Conservation (phyloP, 2,329 filamentous ascomycete genomes). For the Trichoderma pleuroti region DNA sequence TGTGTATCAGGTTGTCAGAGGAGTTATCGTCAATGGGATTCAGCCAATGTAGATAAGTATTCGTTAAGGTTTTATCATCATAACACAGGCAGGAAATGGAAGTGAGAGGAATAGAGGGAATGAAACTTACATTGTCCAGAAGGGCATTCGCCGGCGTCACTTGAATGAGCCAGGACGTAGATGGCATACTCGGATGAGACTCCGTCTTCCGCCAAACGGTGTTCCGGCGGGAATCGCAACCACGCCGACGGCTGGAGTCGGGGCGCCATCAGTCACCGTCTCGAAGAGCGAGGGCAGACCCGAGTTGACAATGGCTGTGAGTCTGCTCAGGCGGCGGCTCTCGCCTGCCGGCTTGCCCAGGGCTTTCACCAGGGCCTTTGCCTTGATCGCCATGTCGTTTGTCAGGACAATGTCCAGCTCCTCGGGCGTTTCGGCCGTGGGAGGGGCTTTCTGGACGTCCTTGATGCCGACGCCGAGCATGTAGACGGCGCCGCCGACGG, state of each 20-base stretch:
- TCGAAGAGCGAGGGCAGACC: constrained; percentile 66
- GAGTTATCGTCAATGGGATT: constrained; percentile 80
- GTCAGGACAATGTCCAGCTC: constrained; percentile 50
- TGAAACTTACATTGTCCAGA: constrained; percentile 76
- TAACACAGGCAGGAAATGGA: constrained; percentile 44
- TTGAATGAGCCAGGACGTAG: constrained; percentile 72
- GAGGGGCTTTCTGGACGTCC: constrained; percentile 22
- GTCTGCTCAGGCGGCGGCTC: constrained; percentile 48
- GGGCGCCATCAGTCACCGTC: constrained; percentile 67
- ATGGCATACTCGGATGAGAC: constrained; percentile 43
- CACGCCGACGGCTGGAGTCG: constrained; percentile 69
- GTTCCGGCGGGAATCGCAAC: constrained; percentile 60
- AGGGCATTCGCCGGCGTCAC: constrained; percentile 90
- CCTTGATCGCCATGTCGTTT: constrained; percentile 55
- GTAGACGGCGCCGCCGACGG: constrained; percentile 88
- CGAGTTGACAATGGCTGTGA: constrained; percentile 67
- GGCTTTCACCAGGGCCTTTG: constrained; percentile 50
- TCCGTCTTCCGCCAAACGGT: constrained; percentile 34
- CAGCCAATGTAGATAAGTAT: constrained; percentile 99
- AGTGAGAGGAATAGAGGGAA: constrained; percentile 19
- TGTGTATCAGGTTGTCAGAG: constrained; percentile 85
- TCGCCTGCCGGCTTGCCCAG: constrained; percentile 31
- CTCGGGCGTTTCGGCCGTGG: constrained; percentile 23
- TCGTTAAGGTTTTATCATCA: constrained; percentile 77
- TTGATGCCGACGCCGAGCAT: constrained; percentile 71